Percentiles rank a stretch among this genome's conserved stretches.
phyloP scores from a whole-genome alignment of 2,329 filamentous ascomycete species.

The Chaetoscypha palmicola region DNA sequence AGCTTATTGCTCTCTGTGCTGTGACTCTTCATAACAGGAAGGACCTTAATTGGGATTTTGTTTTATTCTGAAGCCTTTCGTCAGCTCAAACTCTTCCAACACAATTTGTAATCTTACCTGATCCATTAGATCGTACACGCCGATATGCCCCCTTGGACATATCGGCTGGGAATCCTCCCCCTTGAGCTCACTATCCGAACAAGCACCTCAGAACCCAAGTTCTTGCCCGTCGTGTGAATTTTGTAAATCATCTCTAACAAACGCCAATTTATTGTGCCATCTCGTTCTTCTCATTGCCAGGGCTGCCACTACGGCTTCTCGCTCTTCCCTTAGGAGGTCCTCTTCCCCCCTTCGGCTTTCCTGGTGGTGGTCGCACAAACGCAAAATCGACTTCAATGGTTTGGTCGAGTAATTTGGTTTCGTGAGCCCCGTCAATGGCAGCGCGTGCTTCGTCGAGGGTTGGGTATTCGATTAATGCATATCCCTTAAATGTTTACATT shows the following conservation, averaged over 20 bases:
- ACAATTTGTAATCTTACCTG: too few relatives aligned
- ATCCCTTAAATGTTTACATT: constrained; percentile 52
- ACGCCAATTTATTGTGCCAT: constrained; percentile 18
- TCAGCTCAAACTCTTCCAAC: too few relatives aligned
- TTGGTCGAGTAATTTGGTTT: constrained; percentile 73
- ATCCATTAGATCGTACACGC: constrained; percentile 4
- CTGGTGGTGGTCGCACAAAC: constrained; percentile 72
- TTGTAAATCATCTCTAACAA: background rate
- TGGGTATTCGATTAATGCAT: constrained; percentile 77
- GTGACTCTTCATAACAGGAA: too few relatives aligned
- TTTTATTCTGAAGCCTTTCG: too few relatives aligned
- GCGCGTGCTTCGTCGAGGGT: constrained; percentile 72
- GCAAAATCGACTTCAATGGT: constrained; percentile 77
- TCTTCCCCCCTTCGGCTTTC: constrained; percentile 39
- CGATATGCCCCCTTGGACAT: constrained; percentile 10
- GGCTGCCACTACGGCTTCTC: constrained; percentile 30
- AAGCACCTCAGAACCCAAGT: background rate
- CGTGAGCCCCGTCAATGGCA: constrained; percentile 75
- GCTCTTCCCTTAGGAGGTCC: constrained; percentile 29
- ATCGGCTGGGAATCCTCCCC: constrained; percentile 5
- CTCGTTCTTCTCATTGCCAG: constrained; percentile 24
- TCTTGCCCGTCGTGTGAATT: background rate
- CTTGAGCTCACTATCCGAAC: background rate
- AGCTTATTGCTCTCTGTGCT: too few relatives aligned
- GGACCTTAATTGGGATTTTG: too few relatives aligned